Conservation (phyloP, 2,329 filamentous ascomycete species). For the Tolypocladium inflatum region DNA sequence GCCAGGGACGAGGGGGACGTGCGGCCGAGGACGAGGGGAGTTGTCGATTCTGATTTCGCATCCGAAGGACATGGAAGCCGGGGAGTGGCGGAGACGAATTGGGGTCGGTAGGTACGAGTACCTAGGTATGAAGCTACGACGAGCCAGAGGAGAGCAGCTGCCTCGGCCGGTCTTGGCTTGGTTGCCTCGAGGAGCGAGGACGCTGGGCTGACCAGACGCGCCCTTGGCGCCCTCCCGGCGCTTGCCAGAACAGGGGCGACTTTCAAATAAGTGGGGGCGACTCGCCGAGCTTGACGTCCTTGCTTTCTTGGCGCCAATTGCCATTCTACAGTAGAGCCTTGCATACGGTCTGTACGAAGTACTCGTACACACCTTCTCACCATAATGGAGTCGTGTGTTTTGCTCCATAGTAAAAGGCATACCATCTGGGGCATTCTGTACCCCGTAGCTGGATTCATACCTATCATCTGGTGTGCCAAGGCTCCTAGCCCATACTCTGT, state of each 20-base stretch:
- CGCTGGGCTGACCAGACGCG: neutral
- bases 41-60: neutral
- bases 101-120: neutral
- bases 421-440: no score
- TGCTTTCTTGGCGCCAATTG: no score
- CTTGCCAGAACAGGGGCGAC: neutral
- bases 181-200: neutral
- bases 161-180: neutral
- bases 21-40: neutral
- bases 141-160: neutral
- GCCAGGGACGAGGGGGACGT: neutral
- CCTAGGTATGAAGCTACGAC: neutral
- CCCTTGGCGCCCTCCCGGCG: neutral
- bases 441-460: no score
- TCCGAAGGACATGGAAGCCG: neutral
- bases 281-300: no score
- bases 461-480: no score
- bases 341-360: no score
- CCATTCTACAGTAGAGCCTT: no score
- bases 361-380: no score
- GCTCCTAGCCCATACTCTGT: no score
- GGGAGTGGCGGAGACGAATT: no score
- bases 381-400: no score
- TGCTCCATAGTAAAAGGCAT: no score
- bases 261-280: neutral